These are phyloP conservation scores for Sarocladiaceae sp. DNA, from an alignment of 2,329 filamentous ascomycete genomes.

Conservation along the genomic window DNA sequence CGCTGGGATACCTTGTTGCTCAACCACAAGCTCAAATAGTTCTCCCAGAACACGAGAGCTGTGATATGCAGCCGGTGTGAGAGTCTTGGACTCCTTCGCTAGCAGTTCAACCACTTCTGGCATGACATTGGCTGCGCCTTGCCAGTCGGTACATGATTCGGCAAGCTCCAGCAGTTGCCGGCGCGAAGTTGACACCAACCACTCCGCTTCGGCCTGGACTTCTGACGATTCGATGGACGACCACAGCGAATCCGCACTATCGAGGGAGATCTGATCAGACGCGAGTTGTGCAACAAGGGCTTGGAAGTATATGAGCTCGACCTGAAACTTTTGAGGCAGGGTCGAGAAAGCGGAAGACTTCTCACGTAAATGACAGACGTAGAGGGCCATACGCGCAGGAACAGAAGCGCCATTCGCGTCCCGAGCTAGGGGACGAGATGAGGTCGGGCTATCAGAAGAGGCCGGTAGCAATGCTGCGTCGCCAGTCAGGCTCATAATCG, in stretches of 20 bases:
- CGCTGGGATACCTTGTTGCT: constrained; percentile 40
- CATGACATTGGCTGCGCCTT: constrained; percentile 29
- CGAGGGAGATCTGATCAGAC: constrained; percentile 48
- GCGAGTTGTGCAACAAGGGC: constrained; percentile 47
- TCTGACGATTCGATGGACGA: constrained; percentile 30
- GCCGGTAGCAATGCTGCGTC: constrained; percentile 64
- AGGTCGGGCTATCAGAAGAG: background rate
- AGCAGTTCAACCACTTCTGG: constrained; percentile 41
- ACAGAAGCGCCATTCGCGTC: constrained; percentile 69
- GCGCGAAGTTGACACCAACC: constrained; percentile 37
- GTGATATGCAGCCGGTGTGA: constrained; percentile 45
- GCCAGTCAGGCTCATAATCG: constrained; percentile 68
- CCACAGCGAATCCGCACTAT: constrained; percentile 44
- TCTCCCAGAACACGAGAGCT: constrained; percentile 47
- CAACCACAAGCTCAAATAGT: constrained; percentile 42
- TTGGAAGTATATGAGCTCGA: constrained; percentile 49
- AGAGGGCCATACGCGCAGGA: constrained; percentile 71
- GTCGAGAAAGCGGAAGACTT: constrained; percentile 20
- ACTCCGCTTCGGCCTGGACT: constrained; percentile 34
- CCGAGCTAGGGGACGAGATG: constrained; percentile 28
- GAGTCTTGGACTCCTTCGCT: constrained; percentile 35
- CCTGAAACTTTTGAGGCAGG: constrained; percentile 36
- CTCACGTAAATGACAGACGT: constrained; percentile 56
- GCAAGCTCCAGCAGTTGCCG: constrained; percentile 13
- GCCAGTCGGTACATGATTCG: constrained; percentile 27